Evolutionary conservation across 2,329 filamentous ascomycete genomes (phyloP), one percentile per base, ranked within the genome.

Genomic region (Ceratocystis cacaofunesta): DNA sequence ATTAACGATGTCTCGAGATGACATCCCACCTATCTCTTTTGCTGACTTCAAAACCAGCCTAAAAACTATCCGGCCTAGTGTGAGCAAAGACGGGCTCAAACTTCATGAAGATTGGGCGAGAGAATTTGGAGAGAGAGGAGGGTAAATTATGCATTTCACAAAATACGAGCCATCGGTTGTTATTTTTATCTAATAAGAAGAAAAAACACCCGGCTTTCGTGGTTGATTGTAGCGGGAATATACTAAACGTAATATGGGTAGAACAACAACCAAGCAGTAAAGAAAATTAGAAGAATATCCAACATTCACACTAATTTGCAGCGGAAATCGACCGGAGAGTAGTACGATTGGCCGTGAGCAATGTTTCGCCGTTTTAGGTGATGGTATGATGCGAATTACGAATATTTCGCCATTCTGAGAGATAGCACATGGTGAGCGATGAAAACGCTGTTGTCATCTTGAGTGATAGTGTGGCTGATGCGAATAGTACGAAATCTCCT

Each of bases 41-140:
- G 73, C 80, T 48, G 94, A 99, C 73, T 99, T 99, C 70, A 78
- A 89, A 71, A 85, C 89, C 15, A 96, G 91, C 76, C 77, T 99
- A 68, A 77, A 79, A 50, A 95, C 86, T 17, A 97, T 99, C 69
- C 81, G 92, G 60, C 92, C 94, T 0, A 95, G 90, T 74, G 92
- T 99, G 2, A 90, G 89, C 72, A 88, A 86, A 72, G 80, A 89
- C 64, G 91, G 94, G 0, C 75, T 99, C 48, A 88, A 90, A 72
- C 83, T 91, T 72, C 96, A 95, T 73, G 94, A 97, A 75, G 88
- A 95, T 69, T 99, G 94, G 94, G 91, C 94, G 2, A 85, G 75
- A 72, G 88, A 95, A 73, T 99, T 94, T 79, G 94, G 94, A 58
- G 94, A 99, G 76, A 79, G 92, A 50, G 92, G 91, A 44, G 90